phyloP scores from a whole-genome alignment of 768 basidiomycete species.

The Russula sp. region DNA sequence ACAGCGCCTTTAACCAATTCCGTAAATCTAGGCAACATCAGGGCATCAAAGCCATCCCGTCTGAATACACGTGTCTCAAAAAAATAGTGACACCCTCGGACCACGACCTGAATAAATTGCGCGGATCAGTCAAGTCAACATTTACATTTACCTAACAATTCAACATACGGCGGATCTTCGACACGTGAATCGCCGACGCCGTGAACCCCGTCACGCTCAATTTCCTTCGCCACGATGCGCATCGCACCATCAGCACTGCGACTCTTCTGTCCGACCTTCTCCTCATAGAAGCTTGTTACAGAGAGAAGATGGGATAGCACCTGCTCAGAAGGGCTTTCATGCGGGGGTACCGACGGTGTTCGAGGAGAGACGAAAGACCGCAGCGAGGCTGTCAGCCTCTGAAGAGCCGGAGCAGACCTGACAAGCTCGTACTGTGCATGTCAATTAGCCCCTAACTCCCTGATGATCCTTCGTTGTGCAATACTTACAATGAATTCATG shows the following conservation, averaged over 20 bases:
- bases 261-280: slow-evolving; percentile 45
- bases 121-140: not conserved
- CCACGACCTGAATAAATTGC: slow-evolving; percentile 12
- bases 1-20: not conserved
- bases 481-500: slow-evolving; percentile 60
- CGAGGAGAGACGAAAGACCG: slow-evolving; percentile 32
- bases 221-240: slow-evolving; percentile 54
- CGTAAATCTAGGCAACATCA: slow-evolving; percentile 8
- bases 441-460: slow-evolving; percentile 6
- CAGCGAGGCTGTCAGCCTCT: slow-evolving; percentile 48
- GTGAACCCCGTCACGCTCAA: slow-evolving; percentile 60
- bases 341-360: slow-evolving; percentile 33
- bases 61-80: slow-evolving; percentile 27
- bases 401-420: slow-evolving; percentile 49
- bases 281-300: slow-evolving; percentile 52
- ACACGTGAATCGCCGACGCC: slow-evolving; percentile 37
- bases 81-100: slow-evolving; percentile 25
- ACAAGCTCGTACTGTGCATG: slow-evolving; percentile 59
- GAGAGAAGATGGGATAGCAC: slow-evolving; percentile 45
- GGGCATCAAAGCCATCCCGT: slow-evolving; percentile 31
- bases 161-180: slow-evolving; percentile 50
- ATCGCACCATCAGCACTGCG: slow-evolving; percentile 55
- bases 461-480: slow-evolving; percentile 1
- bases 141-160: not conserved
- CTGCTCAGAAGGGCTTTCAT: slow-evolving; percentile 39